Percentiles rank a stretch among this genome's conserved stretches.
phyloP scores from a whole-genome alignment of 306 rosid genomes.

The Gastrolobium villosum region DNA sequence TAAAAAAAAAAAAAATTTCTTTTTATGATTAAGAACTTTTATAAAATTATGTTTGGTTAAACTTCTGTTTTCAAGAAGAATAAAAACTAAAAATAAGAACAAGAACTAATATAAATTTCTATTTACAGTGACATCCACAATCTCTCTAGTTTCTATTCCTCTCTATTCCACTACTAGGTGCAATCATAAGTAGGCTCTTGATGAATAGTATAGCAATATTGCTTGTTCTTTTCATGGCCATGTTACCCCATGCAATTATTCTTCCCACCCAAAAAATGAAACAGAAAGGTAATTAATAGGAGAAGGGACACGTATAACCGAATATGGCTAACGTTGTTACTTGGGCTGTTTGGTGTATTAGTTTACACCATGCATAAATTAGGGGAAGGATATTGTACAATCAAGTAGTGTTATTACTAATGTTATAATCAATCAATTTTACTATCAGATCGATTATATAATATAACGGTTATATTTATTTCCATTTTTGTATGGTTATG shows the following conservation, averaged over 20 bases:
- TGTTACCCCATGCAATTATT: slow-evolving; percentile 43
- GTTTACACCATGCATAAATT: slow-evolving; percentile 39
- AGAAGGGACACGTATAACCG: slow-evolving; percentile 55
- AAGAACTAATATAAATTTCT: background rate
- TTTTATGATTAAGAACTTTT: too few species aligned
- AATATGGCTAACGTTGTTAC: slow-evolving; percentile 19
- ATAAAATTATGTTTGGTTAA: too few species aligned
- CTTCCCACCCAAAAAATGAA: slow-evolving; percentile 20
- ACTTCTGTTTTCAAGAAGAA: too few species aligned
- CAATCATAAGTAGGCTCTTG: slow-evolving; percentile 41
- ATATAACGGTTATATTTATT: too few species aligned
- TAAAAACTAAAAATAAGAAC: too few species aligned
- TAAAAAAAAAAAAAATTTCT: too few species aligned
- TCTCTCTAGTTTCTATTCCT: slow-evolving; percentile 27
- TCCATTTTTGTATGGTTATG: too few species aligned
- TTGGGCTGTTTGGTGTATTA: slow-evolving; percentile 30
- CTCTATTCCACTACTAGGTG: slow-evolving; percentile 39
- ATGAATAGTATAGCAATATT: slow-evolving; percentile 43
- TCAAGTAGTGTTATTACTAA: too few species aligned
- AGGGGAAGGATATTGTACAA: too few species aligned
- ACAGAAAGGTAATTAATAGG: slow-evolving; percentile 7
- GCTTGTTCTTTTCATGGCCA: slow-evolving; percentile 54
- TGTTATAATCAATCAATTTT: too few species aligned
- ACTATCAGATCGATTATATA: too few species aligned
- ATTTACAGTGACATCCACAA: slow-evolving; percentile 36